phyloP scores from a whole-genome alignment of 148 eudicot species.

The Rhododendron simsii region DNA sequence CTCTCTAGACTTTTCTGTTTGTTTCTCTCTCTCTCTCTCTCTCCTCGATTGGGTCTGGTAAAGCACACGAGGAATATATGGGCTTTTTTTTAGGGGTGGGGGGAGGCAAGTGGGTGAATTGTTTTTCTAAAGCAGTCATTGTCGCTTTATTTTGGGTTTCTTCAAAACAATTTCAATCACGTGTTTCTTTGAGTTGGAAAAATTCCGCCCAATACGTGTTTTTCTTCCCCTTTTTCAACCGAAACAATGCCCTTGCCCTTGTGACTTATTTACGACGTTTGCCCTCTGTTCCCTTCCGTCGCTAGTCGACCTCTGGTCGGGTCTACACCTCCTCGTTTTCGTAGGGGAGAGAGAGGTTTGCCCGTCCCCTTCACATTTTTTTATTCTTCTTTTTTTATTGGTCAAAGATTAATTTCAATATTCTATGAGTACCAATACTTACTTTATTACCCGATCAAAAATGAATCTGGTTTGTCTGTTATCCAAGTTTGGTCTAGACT shows the following conservation, averaged over 20 bases:
- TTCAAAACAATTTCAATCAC: conserved; percentile 22
- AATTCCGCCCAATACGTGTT: neutral
- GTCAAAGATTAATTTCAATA: too few species aligned
- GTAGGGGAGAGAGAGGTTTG: neutral
- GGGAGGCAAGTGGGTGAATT: neutral
- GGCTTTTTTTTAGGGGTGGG: neutral
- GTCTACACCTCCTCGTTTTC: neutral
- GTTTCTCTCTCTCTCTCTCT: neutral
- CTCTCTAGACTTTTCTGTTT: neutral
- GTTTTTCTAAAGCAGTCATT: neutral
- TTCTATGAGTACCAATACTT: too few species aligned
- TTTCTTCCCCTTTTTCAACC: neutral
- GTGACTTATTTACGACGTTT: conserved; percentile 1
- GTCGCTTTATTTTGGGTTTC: neutral
- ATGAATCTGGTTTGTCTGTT: too few species aligned
- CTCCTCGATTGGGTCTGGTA: neutral
- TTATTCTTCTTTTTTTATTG: too few species aligned
- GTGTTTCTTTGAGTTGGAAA: conserved; percentile 19
- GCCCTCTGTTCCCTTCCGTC: neutral
- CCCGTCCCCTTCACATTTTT: neutral
- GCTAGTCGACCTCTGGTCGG: neutral
- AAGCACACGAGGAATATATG: conserved; percentile 60
- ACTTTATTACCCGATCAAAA: too few species aligned
- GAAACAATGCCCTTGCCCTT: neutral
- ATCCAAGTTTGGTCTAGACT: too few species aligned